Percentiles rank a stretch among this genome's conserved stretches.
Evolutionary conservation across 2,329 filamentous ascomycete species (phyloP).

Genomic region (Curvularia eragrostidis): DNA sequence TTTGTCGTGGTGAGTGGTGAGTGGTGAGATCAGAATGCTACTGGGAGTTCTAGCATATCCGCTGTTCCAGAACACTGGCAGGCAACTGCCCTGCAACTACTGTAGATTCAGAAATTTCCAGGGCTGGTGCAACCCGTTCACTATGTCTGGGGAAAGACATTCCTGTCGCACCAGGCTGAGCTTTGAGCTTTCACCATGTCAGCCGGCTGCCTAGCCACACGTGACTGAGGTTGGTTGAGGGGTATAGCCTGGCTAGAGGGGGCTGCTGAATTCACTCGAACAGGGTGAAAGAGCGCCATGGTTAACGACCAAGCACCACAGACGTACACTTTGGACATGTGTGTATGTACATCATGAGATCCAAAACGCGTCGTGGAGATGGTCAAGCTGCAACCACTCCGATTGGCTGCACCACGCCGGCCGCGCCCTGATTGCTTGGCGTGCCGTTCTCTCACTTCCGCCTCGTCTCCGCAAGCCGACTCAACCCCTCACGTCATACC

Average conservation of each 20-base stretch:
- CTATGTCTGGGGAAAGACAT: neutral
- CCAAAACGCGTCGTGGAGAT: neutral
- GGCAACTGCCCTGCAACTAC: neutral
- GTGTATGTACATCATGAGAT: neutral
- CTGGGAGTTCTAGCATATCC: neutral
- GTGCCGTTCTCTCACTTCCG: conserved; percentile 22
- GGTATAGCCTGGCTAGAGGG: neutral
- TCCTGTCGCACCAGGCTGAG: neutral
- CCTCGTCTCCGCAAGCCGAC: conserved; percentile 23
- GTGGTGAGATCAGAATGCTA: neutral
- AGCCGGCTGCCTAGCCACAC: neutral
- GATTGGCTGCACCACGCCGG: conserved; percentile 2
- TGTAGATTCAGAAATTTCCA: neutral
- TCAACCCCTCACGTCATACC: conserved; percentile 16
- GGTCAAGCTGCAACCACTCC: neutral
- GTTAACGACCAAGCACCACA: neutral
- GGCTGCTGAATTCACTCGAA: neutral
- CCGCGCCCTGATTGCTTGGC: conserved; percentile 18
- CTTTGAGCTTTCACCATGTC: neutral
- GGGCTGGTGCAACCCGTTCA: neutral
- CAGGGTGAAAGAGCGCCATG: neutral
- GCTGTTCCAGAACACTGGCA: neutral
- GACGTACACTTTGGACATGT: neutral
- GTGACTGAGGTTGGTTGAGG: neutral
- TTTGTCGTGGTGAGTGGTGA: too few species aligned